Evolutionary conservation across 805 yeast species (phyloP).

Genomic region (Starmera quercuum): DNA sequence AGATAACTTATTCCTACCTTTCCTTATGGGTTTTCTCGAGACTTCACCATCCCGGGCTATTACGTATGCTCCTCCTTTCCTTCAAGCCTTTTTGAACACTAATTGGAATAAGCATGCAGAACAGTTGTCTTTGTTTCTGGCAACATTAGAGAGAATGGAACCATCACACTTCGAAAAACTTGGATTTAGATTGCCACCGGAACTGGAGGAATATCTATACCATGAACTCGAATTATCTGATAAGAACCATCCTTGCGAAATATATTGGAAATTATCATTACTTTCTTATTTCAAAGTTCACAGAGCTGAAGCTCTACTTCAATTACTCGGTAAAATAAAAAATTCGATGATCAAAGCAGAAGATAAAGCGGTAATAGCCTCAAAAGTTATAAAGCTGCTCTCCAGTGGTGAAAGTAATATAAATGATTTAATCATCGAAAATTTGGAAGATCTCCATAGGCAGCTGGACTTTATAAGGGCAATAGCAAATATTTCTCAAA

Average conservation of each 20-base stretch:
- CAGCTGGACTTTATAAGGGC: slow-evolving; percentile 6
- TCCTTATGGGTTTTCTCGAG: slow-evolving; percentile 38
- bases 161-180: slow-evolving; percentile 8
- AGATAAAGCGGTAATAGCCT: slow-evolving; percentile 7
- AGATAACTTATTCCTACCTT: slow-evolving; percentile 31
- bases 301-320: slow-evolving; percentile 10
- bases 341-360: slow-evolving; percentile 5
- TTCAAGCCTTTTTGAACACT: slow-evolving; percentile 41
- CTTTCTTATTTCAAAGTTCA: slow-evolving; percentile 29
- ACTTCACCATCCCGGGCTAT: slow-evolving; percentile 37
- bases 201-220: slow-evolving; percentile 5
- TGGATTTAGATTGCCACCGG: slow-evolving; percentile 11
- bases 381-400: slow-evolving; percentile 5
- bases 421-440: not conserved
- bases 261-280: slow-evolving; percentile 46
- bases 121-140: slow-evolving; percentile 34
- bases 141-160: slow-evolving; percentile 23
- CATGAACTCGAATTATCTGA: slow-evolving; percentile 4
- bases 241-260: slow-evolving; percentile 22
- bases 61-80: slow-evolving; percentile 33
- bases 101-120: slow-evolving; percentile 30
- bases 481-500: slow-evolving; percentile 5
- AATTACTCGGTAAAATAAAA: slow-evolving; percentile 1
- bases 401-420: not conserved
- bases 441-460: not conserved